Base-by-base conservation (phyloP, 306 rosid genomes). In the Purshia tridentata region DNA sequence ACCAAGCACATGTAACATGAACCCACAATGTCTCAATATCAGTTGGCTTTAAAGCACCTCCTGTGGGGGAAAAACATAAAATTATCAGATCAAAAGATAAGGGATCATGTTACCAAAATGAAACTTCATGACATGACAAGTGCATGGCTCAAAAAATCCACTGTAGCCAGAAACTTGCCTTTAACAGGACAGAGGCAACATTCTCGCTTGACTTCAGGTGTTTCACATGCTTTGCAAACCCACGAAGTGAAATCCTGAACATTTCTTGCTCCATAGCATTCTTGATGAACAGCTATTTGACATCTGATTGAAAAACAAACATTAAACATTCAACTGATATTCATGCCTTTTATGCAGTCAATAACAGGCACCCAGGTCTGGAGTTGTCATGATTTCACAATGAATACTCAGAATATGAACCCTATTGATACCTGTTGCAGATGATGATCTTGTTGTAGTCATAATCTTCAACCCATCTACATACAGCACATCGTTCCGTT, bases 401-500 rank as follows among this genome's bases (percentile, higher is more conserved):
- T 44, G 70, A 76, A 16, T 44, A 42, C 54, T 59, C 40, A 46
- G 39, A 57, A 73, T 76, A 44, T 66, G 55, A 61, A 73, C 54
- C 18, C 42, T 76, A 66, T 64, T 19, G 73, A 68, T 85, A 92
- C 99, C 99, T 88, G 84, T 78, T 95, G 96, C 99, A 95, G 74
- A 95, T 95, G 77, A 95, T 95, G 81, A 95, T 95, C 77, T 95
- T 95, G 77, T 95, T 95, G 78, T 95, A 95, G 83, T 95, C 99
- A 98, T 98, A 95, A 81, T 95, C 99, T 84, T 95, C 99, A 77
- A 95, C 99, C 99, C 99, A 95, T 88, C 99, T 89, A 82, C 99
- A 95, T 46, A 95, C 97, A 65, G 99, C 99, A 79, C 99, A 95
- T 75, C 99, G 96, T 76, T 95, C 99, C n/a, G 99, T 95, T 59